Conservation (phyloP, 345 rosid species). For the Citrus cavaleriei region DNA sequence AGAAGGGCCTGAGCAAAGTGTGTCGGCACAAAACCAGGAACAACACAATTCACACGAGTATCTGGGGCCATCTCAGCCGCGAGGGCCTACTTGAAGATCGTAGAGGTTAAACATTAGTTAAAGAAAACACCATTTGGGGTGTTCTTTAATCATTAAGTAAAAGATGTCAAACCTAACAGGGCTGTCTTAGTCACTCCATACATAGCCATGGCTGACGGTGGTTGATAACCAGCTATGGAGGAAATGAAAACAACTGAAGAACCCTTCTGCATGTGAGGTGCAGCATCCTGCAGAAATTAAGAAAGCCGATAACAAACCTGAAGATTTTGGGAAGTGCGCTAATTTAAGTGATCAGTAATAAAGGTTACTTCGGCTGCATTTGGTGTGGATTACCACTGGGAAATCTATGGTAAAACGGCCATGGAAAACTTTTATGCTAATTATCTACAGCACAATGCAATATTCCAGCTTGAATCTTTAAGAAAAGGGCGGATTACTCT, state of each 20-base stretch:
- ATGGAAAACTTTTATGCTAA: too few relatives aligned
- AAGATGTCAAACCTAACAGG: slow-evolving; percentile 57
- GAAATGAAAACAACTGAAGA: slow-evolving; percentile 76
- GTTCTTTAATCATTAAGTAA: too few relatives aligned
- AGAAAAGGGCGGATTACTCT: too few relatives aligned
- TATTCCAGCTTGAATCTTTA: too few relatives aligned
- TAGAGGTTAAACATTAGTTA: not conserved
- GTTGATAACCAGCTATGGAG: slow-evolving; percentile 66
- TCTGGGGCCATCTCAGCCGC: slow-evolving; percentile 82
- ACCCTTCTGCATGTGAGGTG: slow-evolving; percentile 69
- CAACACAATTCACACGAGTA: slow-evolving; percentile 77
- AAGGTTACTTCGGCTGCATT: too few relatives aligned
- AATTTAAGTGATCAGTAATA: too few relatives aligned
- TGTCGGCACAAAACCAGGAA: slow-evolving; percentile 94
- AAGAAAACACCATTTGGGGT: not conserved
- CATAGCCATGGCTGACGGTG: slow-evolving; percentile 65
- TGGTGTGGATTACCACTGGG: too few relatives aligned
- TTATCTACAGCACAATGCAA: too few relatives aligned
- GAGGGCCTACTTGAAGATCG: slow-evolving; percentile 51
- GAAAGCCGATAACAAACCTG: too few relatives aligned
- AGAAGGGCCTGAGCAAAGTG: slow-evolving; percentile 60
- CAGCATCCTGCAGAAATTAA: slow-evolving; percentile 51
- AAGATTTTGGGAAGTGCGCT: too few relatives aligned
- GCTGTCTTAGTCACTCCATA: slow-evolving; percentile 97
- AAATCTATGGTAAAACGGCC: too few relatives aligned